phyloP scores from a whole-genome alignment of 768 basidiomycete genomes.

The Hypholoma fasciculare region DNA sequence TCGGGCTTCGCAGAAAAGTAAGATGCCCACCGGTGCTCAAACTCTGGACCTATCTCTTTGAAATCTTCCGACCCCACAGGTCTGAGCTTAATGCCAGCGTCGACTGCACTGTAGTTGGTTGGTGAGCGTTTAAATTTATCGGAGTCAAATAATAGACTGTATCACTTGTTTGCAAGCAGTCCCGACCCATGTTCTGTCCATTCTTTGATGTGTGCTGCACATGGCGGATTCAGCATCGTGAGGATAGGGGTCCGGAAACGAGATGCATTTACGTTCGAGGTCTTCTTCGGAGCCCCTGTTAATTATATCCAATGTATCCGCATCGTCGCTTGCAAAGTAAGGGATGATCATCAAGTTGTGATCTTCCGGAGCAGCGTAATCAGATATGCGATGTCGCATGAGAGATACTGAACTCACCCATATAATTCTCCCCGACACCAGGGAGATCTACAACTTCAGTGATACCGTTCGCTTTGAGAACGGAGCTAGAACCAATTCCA shows the following conservation, averaged over 20 bases:
- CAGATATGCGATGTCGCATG: not conserved
- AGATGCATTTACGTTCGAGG: conserved; percentile 35
- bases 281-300: conserved; percentile 36
- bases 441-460: conserved; percentile 58
- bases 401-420: conserved; percentile 30
- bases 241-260: not conserved
- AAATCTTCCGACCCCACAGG: conserved; percentile 42
- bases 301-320: conserved; percentile 48
- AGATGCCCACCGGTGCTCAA: conserved; percentile 45
- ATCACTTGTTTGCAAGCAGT: conserved; percentile 53
- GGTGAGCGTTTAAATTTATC: not conserved
- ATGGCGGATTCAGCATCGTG: not conserved
- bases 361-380: conserved; percentile 24
- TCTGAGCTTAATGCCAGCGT: conserved; percentile 62
- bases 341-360: conserved; percentile 36
- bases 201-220: conserved; percentile 13
- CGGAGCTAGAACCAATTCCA: conserved; percentile 54
- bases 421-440: conserved; percentile 71
- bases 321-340: conserved; percentile 42
- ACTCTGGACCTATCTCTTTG: conserved; percentile 45
- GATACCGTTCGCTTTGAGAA: conserved; percentile 50
- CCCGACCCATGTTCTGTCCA: conserved; percentile 40
- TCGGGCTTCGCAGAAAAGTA: conserved; percentile 52
- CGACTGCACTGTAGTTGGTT: conserved; percentile 36
- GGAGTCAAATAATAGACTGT: not conserved